phyloP scores from a whole-genome alignment of 169 alveolate genomes.

The Eimeria necatrix region DNA sequence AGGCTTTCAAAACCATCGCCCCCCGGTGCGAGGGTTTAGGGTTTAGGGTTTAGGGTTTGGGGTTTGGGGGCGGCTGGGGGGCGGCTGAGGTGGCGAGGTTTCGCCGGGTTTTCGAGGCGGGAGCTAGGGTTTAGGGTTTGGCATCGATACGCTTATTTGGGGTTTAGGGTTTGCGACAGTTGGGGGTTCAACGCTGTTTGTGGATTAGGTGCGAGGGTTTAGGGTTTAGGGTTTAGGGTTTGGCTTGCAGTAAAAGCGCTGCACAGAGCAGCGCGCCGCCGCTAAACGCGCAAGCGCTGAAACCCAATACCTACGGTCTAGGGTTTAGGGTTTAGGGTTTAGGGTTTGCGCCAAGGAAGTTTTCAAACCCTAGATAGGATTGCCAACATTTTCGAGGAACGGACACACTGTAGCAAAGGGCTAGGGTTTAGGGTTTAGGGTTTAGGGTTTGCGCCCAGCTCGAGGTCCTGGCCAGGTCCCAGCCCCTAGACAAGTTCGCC shows the following conservation, averaged over 20 bases:
- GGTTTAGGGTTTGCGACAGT: constrained; percentile 57
- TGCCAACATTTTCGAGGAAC: not conserved
- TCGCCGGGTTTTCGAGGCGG: not conserved
- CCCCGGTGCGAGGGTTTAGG: constrained; percentile 62
- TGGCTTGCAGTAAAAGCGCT: not conserved
- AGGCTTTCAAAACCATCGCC: constrained; percentile 84
- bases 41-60: not conserved
- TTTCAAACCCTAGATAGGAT: not conserved
- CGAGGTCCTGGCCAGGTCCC: too few relatives aligned
- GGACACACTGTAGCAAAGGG: not conserved
- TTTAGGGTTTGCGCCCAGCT: constrained; percentile 15
- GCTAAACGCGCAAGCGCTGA: too few relatives aligned
- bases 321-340: constrained; percentile 7
- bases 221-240: constrained; percentile 25
- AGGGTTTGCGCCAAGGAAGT: too few relatives aligned
- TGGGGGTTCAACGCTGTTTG: constrained; percentile 92
- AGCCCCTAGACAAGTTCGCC: constrained; percentile 93
- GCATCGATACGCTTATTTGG: too few relatives aligned
- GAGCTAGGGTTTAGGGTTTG: not conserved
- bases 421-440: constrained; percentile 27
- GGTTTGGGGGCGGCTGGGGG: too few relatives aligned
- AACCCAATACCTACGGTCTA: not conserved
- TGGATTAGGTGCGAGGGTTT: not conserved
- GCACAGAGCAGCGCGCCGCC: not conserved
- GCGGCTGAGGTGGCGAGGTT: not conserved